Evolutionary conservation across 1,139 yeast genomes (phyloP), one percentile per base, ranked within the genome.

Genomic region (Sugiyamaella pinicola): DNA sequence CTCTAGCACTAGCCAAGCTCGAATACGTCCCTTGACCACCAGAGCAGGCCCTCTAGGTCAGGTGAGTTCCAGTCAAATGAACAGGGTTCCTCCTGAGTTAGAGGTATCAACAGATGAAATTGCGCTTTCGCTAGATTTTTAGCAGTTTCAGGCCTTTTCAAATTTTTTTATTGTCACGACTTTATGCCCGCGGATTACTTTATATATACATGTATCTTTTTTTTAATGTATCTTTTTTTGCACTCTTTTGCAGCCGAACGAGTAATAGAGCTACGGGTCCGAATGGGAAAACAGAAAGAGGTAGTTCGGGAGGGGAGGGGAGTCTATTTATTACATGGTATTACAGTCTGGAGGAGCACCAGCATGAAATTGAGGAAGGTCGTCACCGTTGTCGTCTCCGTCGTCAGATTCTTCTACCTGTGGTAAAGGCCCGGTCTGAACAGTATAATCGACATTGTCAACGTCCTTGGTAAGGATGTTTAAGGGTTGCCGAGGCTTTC

Each of bases 381-480:
- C 51, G 19, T 45, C 42, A 4, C 46, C 59, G 15, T 51, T 37
- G 5, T 48, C 49, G 2, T 44, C 52, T 9, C 49, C 55, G 34
- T 46, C 47, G 24, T 57, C 60, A 7, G 49, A 50, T 15, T 42
- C 54, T 28, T 55, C 53, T n/a, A 31, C 15, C 21, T 21, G 40
- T 8, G 57, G 53, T 13, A 44, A 29, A 3, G 55, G 51, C 15
- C 52, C 56, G n/a, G 31, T 31, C 10, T 19, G 24, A 22, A 59
- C 49, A n/a, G 22, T 34, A 43, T 54, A 60, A 34, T 59, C 63
- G 15, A 63, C 64, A 38, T 63, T 64, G 47, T 62, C 66, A 3
- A 61, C 54, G 31, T 61, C 64, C 49, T 53, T 58, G 28, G 59
- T 54, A 15, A 40, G 31, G 18, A 55, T 50, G 18, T 51, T 42